Percentiles rank a stretch among this genome's conserved stretches.
These are phyloP conservation scores for Vitis rupestris DNA, from an alignment of 164 flowering plant species.

Conservation along the genomic window DNA sequence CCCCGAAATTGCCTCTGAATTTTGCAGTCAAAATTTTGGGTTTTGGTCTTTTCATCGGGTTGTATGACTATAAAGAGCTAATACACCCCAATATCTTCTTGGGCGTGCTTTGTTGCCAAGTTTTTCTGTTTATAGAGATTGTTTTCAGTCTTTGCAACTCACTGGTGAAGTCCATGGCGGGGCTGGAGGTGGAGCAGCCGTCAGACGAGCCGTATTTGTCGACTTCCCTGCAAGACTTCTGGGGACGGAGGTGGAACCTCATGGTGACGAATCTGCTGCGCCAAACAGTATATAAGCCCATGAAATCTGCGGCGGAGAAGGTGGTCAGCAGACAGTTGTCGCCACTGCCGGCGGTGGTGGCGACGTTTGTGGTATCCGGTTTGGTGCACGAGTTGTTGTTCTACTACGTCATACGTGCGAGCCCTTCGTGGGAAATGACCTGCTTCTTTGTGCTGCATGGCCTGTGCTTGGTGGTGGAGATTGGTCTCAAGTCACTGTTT, in stretches of 20 bases:
- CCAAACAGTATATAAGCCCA: constrained; percentile 21
- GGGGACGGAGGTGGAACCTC: constrained; percentile 41
- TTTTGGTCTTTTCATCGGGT: background rate
- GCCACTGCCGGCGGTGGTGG: constrained; percentile 7
- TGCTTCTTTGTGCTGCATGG: constrained; percentile 38
- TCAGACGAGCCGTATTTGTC: constrained; percentile 33
- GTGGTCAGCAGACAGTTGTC: constrained; percentile 12
- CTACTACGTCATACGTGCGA: constrained; percentile 18
- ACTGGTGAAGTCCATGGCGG: constrained; percentile 13
- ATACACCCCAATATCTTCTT: constrained; percentile 15
- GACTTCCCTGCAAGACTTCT: constrained; percentile 36
- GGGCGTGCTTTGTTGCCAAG: constrained; percentile 19
- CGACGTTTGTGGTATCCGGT: constrained; percentile 23
- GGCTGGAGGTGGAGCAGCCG: constrained; percentile 23
- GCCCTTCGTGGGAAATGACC: constrained; percentile 42
- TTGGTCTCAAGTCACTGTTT: constrained; percentile 12
- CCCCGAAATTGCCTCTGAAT: constrained; percentile 8
- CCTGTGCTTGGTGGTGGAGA: constrained; percentile 26
- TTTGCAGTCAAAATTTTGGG: constrained; percentile 9
- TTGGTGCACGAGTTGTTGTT: constrained; percentile 33
- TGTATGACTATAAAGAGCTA: constrained; percentile 4
- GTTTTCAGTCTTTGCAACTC: constrained; percentile 11
- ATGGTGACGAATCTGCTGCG: constrained; percentile 24
- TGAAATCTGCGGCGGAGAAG: background rate
- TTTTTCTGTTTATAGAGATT: constrained; percentile 31